Base-by-base conservation (phyloP, 208 protist genomes). In the Acanthamoeba lenticulata region DNA sequence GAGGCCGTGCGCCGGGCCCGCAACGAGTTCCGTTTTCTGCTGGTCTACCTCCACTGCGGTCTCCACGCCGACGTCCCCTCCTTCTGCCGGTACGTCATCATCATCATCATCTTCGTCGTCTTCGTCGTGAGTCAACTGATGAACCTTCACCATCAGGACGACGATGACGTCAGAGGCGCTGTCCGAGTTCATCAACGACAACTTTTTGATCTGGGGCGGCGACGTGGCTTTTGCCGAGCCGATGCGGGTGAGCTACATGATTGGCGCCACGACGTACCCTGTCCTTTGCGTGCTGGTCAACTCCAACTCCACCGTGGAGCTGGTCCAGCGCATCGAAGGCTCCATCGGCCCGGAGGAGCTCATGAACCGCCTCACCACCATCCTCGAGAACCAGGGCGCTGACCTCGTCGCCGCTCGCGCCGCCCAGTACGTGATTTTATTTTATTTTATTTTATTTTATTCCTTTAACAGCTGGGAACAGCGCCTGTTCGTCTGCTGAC, bases 51-150 rank as follows among this genome's bases (percentile, higher is more conserved):
- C 2, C 88, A 93, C 88, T 93, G 57, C 19, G 24, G 42, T 34
- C 32, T 81, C 3, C 88, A 93, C 88, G 27, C 57, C 60, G 32
- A 45, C 49, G 77, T 57, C 17, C 42, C 57, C 24, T 27, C 27
- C 47, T 93, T 93, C 40, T 93, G 88, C 38, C 93, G 88, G 88
- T 77, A 29, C 11, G 67, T 92, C 21, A 24, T n/a, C n/a, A n/a
- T 88, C 47, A 38, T 9, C 62, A 72, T 36, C 32, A 36, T n/a
- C 62, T n/a, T n/a, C n/a, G n/a, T n/a, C n/a, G n/a, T n/a, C n/a
- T n/a, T n/a, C n/a, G n/a, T n/a, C n/a, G n/a, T n/a, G n/a, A n/a
- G n/a, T n/a, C n/a, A n/a, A n/a, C n/a, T n/a, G n/a, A n/a, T n/a
- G n/a, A n/a, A n/a, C n/a, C n/a, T n/a, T n/a, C n/a, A n/a, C n/a